These are phyloP conservation scores for Apostasia ramifera DNA, from an alignment of 106 monocot species.

Conservation along the genomic window DNA sequence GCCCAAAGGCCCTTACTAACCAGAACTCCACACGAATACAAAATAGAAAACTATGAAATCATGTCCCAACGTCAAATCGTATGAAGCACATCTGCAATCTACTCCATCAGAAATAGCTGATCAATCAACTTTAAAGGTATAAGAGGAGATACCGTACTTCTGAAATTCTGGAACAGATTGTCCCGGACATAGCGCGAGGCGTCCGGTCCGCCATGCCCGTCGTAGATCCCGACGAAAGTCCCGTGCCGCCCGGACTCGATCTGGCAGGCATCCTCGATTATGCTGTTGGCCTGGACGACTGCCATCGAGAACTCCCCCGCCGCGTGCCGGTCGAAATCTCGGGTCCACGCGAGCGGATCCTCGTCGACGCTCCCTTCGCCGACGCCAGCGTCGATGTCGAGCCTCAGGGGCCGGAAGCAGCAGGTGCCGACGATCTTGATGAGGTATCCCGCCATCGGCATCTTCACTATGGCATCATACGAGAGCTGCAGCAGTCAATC, in stretches of 20 bases:
- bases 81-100: no score
- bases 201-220: slow-evolving; percentile 18
- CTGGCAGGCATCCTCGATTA: slow-evolving; percentile 69
- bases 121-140: no score
- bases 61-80: no score
- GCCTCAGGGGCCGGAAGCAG: slow-evolving; percentile 5
- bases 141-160: no score
- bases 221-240: slow-evolving; percentile 16
- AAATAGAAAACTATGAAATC: no score
- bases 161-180: slow-evolving; percentile 2
- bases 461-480: background rate
- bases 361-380: background rate
- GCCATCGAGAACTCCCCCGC: slow-evolving; percentile 79
- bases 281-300: slow-evolving; percentile 61
- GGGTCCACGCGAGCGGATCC: slow-evolving; percentile 53
- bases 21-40: no score
- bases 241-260: slow-evolving; percentile 43
- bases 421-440: slow-evolving; percentile 2
- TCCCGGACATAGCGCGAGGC: slow-evolving; percentile 7
- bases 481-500: no score
- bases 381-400: background rate
- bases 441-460: background rate
- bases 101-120: no score
- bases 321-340: slow-evolving; percentile 45
- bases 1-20: no score